phyloP scores from a whole-genome alignment of 2,329 filamentous ascomycete genomes.

The Sarocladiaceae sp. region DNA sequence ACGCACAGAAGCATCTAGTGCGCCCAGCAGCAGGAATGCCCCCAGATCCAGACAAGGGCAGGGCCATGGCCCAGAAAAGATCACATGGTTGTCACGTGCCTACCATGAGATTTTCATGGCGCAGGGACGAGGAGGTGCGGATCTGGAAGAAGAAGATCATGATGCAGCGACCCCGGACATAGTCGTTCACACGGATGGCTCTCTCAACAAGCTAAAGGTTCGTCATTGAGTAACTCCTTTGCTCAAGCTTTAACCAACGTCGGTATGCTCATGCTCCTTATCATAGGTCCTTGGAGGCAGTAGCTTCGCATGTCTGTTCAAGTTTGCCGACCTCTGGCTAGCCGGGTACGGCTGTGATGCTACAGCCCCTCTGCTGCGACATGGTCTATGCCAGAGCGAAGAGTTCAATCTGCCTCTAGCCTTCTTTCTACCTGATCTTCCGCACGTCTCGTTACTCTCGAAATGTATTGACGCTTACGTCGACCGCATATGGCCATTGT shows the following conservation, averaged over 20 bases:
- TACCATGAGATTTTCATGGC: background rate
- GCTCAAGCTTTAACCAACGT: background rate
- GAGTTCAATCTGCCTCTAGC: background rate
- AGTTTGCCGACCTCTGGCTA: conserved; percentile 4
- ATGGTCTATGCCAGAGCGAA: background rate
- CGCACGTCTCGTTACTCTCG: background rate
- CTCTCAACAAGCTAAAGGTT: background rate
- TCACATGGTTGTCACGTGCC: conserved; percentile 1
- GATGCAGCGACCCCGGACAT: background rate
- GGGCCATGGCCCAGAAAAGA: background rate
- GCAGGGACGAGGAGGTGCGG: background rate
- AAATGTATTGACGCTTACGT: background rate
- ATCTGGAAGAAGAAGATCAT: background rate
- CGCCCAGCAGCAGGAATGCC: background rate
- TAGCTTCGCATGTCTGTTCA: background rate
- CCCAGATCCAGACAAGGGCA: background rate
- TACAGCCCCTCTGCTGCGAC: background rate
- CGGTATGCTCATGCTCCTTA: background rate
- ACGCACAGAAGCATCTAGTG: background rate
- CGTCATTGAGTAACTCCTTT: background rate
- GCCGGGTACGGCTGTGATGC: conserved; percentile 1
- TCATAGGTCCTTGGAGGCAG: conserved; percentile 1
- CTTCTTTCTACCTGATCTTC: background rate
- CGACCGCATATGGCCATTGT: background rate
- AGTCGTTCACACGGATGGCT: background rate